phyloP scores from a whole-genome alignment of 2,329 filamentous ascomycete genomes.

The Pseudogymnoascus sp. region DNA sequence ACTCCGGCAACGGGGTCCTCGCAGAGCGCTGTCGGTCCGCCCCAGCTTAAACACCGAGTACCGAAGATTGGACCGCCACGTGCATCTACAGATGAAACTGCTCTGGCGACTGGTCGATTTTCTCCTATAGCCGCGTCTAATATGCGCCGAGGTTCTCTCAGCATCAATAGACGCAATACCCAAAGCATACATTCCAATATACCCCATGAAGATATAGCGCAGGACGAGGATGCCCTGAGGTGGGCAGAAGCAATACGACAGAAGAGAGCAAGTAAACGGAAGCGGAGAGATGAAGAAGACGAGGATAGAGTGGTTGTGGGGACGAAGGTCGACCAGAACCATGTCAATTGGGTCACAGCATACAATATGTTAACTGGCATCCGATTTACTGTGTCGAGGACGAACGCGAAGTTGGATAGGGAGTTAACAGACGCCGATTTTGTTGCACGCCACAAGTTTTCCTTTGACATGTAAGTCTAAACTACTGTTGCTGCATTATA shows the following conservation, averaged over 20 bases:
- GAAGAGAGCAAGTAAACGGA: conserved; percentile 81
- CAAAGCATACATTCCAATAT: conserved; percentile 79
- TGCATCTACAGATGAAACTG: conserved; percentile 62
- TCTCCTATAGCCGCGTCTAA: conserved; percentile 54
- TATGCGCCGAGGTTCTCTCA: conserved; percentile 73
- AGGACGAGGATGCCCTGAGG: conserved; percentile 82
- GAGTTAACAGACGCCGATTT: conserved; percentile 88
- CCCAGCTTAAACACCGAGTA: conserved; percentile 72
- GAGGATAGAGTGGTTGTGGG: conserved; percentile 93
- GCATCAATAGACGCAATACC: conserved; percentile 70
- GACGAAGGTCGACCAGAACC: conserved; percentile 94
- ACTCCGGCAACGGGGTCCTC: background rate
- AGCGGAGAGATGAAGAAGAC: conserved; percentile 76
- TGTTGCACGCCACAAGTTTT: conserved; percentile 91
- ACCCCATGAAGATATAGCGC: conserved; percentile 73
- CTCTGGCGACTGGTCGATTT: conserved; percentile 70
- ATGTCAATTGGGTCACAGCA: conserved; percentile 94
- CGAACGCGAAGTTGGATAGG: conserved; percentile 92
- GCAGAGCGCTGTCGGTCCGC: conserved; percentile 31
- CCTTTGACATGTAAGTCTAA: conserved; percentile 82
- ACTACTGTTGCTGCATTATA: background rate
- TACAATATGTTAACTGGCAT: conserved; percentile 99
- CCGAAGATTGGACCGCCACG: conserved; percentile 61
- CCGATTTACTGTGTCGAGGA: conserved; percentile 89
- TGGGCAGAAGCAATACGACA: conserved; percentile 93